Percentiles rank a stretch among this genome's conserved stretches.
Conservation (phyloP, 2,329 filamentous ascomycete species). For the Scedosporium minutisporum region DNA sequence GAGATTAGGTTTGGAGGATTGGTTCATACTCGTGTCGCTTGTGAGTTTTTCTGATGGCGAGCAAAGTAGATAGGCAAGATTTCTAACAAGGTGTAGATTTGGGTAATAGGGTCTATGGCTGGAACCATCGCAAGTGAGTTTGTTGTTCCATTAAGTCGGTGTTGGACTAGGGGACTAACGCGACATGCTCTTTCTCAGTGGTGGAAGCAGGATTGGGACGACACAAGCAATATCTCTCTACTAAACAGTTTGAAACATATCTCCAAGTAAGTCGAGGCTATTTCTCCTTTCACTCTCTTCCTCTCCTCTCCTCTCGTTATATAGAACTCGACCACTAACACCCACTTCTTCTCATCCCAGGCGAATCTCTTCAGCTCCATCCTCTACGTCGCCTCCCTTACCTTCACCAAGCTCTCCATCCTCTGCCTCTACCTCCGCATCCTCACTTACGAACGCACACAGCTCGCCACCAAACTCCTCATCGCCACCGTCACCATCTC, state of each 20-base stretch:
- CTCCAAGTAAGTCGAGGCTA: conserved; percentile 5
- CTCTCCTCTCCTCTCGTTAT: background rate
- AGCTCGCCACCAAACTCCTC: conserved; percentile 15
- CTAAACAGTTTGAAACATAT: conserved; percentile 3
- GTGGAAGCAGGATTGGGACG: background rate
- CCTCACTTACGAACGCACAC: conserved; percentile 14
- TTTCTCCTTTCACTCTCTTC: background rate
- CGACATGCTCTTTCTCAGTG: background rate
- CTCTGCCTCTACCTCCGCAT: conserved; percentile 16
- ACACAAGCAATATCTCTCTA: background rate
- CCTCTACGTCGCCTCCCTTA: conserved; percentile 11
- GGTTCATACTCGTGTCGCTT: conserved; percentile 21
- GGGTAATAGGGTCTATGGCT: conserved; percentile 7
- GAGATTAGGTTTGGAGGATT: conserved; percentile 24
- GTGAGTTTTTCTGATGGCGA: background rate
- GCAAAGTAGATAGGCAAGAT: background rate
- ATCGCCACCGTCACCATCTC: conserved; percentile 11
- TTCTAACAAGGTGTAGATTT: conserved; percentile 1
- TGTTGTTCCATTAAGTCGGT: background rate
- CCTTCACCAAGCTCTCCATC: conserved; percentile 15
- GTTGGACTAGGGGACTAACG: background rate
- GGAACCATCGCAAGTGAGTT: conserved; percentile 10
- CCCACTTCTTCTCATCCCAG: conserved; percentile 4
- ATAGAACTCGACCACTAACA: background rate
- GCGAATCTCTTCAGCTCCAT: conserved; percentile 10